These are phyloP conservation scores for Septoria petroselini DNA, from an alignment of 2,329 filamentous ascomycete genomes.

Conservation along the genomic window DNA sequence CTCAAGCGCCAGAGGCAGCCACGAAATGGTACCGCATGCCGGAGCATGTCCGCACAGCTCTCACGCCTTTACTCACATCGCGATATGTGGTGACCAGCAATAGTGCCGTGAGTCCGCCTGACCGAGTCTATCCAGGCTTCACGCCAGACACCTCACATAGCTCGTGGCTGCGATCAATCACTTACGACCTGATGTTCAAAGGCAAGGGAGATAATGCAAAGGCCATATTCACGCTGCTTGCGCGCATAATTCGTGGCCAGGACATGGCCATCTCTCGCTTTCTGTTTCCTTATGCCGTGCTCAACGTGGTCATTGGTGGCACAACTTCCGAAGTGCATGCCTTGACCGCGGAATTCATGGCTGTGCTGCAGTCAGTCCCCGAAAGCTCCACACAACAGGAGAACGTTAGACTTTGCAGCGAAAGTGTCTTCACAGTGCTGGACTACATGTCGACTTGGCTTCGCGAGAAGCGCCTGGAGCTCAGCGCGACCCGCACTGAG, in stretches of 20 bases:
- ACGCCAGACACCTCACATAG: conserved; percentile 64
- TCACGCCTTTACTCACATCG: conserved; percentile 86
- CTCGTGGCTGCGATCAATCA: conserved; percentile 77
- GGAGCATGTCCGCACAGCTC: conserved; percentile 70
- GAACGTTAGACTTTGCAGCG: conserved; percentile 78
- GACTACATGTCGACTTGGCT: conserved; percentile 92
- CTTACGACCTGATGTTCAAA: conserved; percentile 76
- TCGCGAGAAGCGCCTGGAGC: conserved; percentile 65
- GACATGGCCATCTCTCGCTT: conserved; percentile 85
- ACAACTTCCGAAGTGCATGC: conserved; percentile 61
- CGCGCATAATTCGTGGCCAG: conserved; percentile 77
- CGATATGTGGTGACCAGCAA: conserved; percentile 66
- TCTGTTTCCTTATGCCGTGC: conserved; percentile 77
- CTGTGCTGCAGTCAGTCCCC: conserved; percentile 65
- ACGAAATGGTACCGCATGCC: conserved; percentile 76
- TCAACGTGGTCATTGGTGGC: conserved; percentile 78
- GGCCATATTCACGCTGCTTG: conserved; percentile 76
- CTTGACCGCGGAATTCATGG: conserved; percentile 69
- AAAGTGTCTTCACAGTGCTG: conserved; percentile 86
- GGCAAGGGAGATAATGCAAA: conserved; percentile 70
- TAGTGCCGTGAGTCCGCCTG: conserved; percentile 29
- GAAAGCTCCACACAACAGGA: conserved; percentile 60
- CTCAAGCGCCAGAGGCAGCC: conserved; percentile 60
- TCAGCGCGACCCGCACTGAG: conserved; percentile 41
- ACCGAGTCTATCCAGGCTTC: conserved; percentile 71